Evolutionary conservation across 139 green algal species (phyloP).

Genomic region (Zygnema cylindricum): DNA sequence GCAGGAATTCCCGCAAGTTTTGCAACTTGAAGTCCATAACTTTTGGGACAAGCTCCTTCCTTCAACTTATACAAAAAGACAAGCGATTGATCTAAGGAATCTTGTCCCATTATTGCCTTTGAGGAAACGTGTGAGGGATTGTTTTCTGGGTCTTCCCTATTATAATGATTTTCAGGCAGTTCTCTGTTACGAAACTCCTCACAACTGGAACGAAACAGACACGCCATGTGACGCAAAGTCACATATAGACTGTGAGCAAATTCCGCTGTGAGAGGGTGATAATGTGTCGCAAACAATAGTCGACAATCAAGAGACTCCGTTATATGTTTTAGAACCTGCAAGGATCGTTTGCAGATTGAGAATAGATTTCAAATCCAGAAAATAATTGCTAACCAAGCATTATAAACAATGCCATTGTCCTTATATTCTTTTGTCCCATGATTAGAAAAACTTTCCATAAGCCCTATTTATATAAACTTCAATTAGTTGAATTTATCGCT

Average conservation of each 20-base stretch:
- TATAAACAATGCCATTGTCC: no score
- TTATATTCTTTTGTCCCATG: no score
- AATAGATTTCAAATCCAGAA: no score
- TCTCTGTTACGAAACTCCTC: no score
- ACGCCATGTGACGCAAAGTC: slow-evolving; percentile 48
- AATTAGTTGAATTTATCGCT: no score
- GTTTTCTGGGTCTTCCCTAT: neutral
- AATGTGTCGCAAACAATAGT: slow-evolving; percentile 98
- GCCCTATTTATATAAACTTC: no score
- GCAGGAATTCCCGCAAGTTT: slow-evolving; percentile 79
- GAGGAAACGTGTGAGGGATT: neutral
- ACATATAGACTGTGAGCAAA: slow-evolving; percentile 34
- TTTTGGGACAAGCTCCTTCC: slow-evolving; percentile 85
- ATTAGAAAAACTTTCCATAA: no score
- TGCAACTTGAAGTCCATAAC: slow-evolving; percentile 94
- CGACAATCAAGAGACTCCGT: slow-evolving; percentile 70
- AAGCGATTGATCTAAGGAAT: slow-evolving; percentile 68
- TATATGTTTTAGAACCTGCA: slow-evolving; percentile 79
- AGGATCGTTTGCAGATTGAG: no score
- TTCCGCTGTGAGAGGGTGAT: slow-evolving; percentile 79
- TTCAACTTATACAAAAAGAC: slow-evolving; percentile 90
- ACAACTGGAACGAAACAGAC: neutral
- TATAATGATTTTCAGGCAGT: neutral
- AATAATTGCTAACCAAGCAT: no score
- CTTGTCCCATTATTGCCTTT: neutral